These are phyloP conservation scores for Rhizopogon vulgaris DNA, from an alignment of 768 basidiomycete species.

Conservation along the genomic window DNA sequence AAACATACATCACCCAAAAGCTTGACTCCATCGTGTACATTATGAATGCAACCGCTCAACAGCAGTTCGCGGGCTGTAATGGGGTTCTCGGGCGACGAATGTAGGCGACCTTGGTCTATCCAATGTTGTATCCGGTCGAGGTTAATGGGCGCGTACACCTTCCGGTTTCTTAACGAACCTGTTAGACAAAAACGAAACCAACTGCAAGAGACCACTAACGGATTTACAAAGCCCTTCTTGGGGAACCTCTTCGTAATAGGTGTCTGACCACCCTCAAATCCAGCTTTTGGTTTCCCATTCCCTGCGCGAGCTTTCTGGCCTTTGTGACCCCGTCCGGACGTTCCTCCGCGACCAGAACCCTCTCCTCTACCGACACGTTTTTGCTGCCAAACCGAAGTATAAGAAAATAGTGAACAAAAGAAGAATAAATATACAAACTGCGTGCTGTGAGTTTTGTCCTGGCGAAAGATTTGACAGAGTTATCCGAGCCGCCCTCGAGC, in stretches of 20 bases:
- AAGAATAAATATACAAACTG: slow-evolving; percentile 34
- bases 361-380: slow-evolving; percentile 94
- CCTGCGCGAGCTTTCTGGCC: slow-evolving; percentile 94
- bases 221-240: slow-evolving; percentile 91
- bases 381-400: slow-evolving; percentile 45
- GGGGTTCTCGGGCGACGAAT: slow-evolving; percentile 69
- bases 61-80: slow-evolving; percentile 86
- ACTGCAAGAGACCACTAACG: slow-evolving; percentile 44
- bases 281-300: slow-evolving; percentile 69
- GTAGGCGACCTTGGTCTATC: slow-evolving; percentile 80
- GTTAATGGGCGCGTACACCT: slow-evolving; percentile 78
- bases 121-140: slow-evolving; percentile 85
- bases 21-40: slow-evolving; percentile 88
- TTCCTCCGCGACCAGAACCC: slow-evolving; percentile 86
- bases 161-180: slow-evolving; percentile 49
- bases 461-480: slow-evolving; percentile 71
- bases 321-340: slow-evolving; percentile 90
- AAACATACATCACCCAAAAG: slow-evolving; percentile 72
- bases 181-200: background rate
- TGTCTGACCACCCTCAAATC: slow-evolving; percentile 97
- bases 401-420: background rate
- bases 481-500: slow-evolving; percentile 32
- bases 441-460: slow-evolving; percentile 62
- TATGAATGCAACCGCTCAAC: slow-evolving; percentile 83
- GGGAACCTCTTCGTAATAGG: slow-evolving; percentile 87